These are phyloP conservation scores for Trichoderma pleuroti DNA, from an alignment of 2,329 filamentous ascomycete genomes.

Conservation along the genomic window DNA sequence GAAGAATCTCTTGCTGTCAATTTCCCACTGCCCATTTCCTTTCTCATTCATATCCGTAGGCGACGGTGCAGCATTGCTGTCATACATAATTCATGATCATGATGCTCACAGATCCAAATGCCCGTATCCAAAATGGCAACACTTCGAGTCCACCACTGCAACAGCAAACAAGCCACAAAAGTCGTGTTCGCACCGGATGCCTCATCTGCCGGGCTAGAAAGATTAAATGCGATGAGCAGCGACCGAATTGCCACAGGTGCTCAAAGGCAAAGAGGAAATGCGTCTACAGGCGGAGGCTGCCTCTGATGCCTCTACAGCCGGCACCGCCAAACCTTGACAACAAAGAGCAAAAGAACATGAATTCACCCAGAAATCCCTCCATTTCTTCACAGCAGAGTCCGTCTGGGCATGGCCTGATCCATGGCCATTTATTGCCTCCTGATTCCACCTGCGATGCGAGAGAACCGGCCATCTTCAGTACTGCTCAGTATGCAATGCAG, in stretches of 20 bases:
- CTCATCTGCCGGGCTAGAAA: background rate
- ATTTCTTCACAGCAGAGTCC: background rate
- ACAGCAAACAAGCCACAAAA: background rate
- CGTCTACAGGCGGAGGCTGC: background rate
- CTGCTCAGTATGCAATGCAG: background rate
- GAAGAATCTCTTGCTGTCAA: background rate
- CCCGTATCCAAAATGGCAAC: background rate
- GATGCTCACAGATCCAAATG: background rate
- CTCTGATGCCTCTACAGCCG: background rate
- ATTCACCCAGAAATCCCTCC: background rate
- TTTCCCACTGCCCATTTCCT: background rate
- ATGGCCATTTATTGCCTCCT: background rate
- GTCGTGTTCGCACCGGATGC: background rate
- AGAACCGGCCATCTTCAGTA: background rate
- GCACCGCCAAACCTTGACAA: background rate
- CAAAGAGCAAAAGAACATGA: accelerated
- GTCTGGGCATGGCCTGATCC: background rate
- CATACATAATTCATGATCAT: too few relatives aligned
- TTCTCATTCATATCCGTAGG: background rate
- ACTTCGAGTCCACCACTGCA: background rate
- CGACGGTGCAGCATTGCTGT: background rate
- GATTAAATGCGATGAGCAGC: background rate
- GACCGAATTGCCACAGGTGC: background rate
- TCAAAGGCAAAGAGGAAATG: background rate
- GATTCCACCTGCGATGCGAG: background rate